These are phyloP conservation scores for Aspergillus flavus DNA, from an alignment of 2,329 filamentous ascomycete genomes.

Conservation along the genomic window DNA sequence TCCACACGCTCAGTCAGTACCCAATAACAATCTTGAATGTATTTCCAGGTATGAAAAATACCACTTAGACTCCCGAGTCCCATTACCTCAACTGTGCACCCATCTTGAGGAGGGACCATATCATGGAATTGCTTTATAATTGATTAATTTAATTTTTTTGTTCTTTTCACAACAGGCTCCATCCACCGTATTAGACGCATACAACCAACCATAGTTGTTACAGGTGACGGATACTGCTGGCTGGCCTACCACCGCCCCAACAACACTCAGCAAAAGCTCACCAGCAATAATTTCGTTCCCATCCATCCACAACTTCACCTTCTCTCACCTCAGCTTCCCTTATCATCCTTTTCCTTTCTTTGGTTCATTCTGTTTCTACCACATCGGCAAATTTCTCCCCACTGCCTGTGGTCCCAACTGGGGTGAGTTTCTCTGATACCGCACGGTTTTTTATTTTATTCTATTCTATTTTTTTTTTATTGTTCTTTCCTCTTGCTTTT, in stretches of 20 bases:
- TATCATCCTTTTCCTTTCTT: conserved; percentile 10
- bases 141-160: background rate
- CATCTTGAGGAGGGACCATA: background rate
- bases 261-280: conserved; percentile 23
- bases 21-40: background rate
- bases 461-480: background rate
- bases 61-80: background rate
- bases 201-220: background rate
- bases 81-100: conserved; percentile 1
- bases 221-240: background rate
- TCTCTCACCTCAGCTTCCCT: conserved; percentile 15
- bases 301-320: conserved; percentile 4
- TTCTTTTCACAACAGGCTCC: background rate
- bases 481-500: background rate
- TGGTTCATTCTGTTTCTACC: conserved; percentile 5
- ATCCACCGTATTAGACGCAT: background rate
- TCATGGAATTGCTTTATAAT: background rate
- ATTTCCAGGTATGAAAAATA: background rate
- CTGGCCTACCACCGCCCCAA: conserved; percentile 22
- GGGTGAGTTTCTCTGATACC: conserved; percentile 16
- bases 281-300: conserved; percentile 6
- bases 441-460: conserved; percentile 13
- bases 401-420: conserved; percentile 15
- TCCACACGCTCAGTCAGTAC: background rate
- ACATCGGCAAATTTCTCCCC: conserved; percentile 22